phyloP scores from a whole-genome alignment of 768 basidiomycete genomes.

The Leccinellum albellum region DNA sequence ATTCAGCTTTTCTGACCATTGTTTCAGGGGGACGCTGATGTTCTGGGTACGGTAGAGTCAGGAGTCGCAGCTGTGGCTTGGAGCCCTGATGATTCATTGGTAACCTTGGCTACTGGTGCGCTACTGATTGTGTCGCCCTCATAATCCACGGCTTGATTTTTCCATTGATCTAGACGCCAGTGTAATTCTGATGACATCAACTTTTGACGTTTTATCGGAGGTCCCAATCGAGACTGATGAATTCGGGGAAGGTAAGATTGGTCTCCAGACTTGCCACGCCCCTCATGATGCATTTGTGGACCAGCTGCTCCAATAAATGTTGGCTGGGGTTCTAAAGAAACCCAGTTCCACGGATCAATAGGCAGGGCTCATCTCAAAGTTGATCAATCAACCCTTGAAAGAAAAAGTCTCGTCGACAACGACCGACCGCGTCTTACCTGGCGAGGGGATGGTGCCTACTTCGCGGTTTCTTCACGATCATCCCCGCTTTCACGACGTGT shows the following conservation, averaged over 20 bases:
- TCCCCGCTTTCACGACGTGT: slow-evolving; percentile 24
- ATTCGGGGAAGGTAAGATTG: slow-evolving; percentile 75
- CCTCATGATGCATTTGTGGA: slow-evolving; percentile 11
- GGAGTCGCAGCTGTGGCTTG: slow-evolving; percentile 82
- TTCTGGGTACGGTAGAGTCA: slow-evolving; percentile 83
- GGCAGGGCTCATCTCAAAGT: slow-evolving; percentile 66
- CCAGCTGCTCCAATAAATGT: slow-evolving; percentile 89
- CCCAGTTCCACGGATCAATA: slow-evolving; percentile 94
- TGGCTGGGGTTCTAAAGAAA: slow-evolving; percentile 96
- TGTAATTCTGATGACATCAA: slow-evolving; percentile 82
- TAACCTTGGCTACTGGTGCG: slow-evolving; percentile 77
- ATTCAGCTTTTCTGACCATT: slow-evolving; percentile 1
- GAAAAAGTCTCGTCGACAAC: slow-evolving; percentile 70
- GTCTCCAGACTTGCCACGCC: background rate
- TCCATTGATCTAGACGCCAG: slow-evolving; percentile 58
- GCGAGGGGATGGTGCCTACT: slow-evolving; percentile 91
- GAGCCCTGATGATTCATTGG: slow-evolving; percentile 89
- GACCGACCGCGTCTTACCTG: slow-evolving; percentile 73
- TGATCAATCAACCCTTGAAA: slow-evolving; percentile 44
- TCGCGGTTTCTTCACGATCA: slow-evolving; percentile 77
- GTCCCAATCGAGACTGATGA: slow-evolving; percentile 63
- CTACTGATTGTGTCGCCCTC: background rate
- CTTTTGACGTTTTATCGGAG: slow-evolving; percentile 87
- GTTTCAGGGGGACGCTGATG: slow-evolving; percentile 43
- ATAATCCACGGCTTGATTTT: background rate